Base-by-base conservation (phyloP, 2,329 filamentous ascomycete species). In the Mycosphaerella sp. region DNA sequence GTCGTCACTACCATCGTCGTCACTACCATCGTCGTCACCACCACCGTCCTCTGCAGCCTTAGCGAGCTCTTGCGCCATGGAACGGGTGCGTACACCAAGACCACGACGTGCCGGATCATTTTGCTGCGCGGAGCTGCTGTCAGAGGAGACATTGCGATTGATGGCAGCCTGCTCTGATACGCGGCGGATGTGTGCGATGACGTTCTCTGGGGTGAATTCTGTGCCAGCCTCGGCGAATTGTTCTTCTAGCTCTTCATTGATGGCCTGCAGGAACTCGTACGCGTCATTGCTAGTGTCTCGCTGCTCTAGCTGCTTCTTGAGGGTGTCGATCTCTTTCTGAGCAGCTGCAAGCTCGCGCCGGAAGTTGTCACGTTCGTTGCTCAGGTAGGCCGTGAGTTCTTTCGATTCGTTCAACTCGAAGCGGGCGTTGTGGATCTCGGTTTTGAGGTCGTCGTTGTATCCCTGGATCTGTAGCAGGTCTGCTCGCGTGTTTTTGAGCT, bases 151-250 rank as follows among this genome's bases (percentile, higher is more conserved):
- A 13, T 45, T 28, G 21, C 40, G 49, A 25, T 52, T 47, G 35
- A 52, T 28, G 28, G 41, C 39, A 16, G 44, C 34, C 27, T 53
- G 50, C 27, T 53, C 32, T 16, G 44, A 48, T 10, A 53, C 39
- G 21, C 50, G 44, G 14, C 44, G 40, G 12, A 55, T 36, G 32
- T 52, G 53, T 14, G 35, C 43, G 16, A 39, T 37, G 40, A 55
- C 41, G 44, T 32, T 52, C 13, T 41, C 49, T 14, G 50, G 49
- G 9, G 45, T 55, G 13, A 55, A 41, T 7, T 52, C 50, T 35
- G 25, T 41, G 45, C 45, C 50, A 27, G 40, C 35, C 9, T 53
- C 32, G 5, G 21, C 14, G 30, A 51, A 54, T 16, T 42, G 30
- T 13, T 28, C 30, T 25, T 50, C 47, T 7, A 54, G 28, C n/a